A percentile compares a stretch with the other conserved stretches of the same genome.
Conservation (phyloP, 73 alveolate species). For the Blepharisma japonicum region DNA sequence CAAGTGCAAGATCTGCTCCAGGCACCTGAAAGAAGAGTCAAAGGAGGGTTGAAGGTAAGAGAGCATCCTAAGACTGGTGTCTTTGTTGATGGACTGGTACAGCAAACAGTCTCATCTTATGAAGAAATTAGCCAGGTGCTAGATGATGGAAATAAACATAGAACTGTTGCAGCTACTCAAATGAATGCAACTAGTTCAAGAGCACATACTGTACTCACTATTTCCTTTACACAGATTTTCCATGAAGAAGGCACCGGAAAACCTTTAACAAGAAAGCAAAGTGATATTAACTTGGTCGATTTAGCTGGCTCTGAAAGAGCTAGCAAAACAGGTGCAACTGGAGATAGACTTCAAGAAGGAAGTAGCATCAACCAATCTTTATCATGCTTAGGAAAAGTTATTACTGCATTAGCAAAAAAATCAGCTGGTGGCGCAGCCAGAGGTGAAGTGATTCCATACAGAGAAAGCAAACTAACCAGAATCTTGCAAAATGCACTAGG, state of each 20-base stretch:
- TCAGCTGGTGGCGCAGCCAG: slow-evolving; percentile 58
- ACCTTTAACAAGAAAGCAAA: slow-evolving; percentile 52
- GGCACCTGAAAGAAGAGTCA: slow-evolving; percentile 73
- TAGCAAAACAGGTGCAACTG: slow-evolving; percentile 86
- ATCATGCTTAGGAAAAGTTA: slow-evolving; percentile 80
- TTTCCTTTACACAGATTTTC: slow-evolving; percentile 61
- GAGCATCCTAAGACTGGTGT: slow-evolving; percentile 90
- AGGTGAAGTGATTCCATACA: slow-evolving; percentile 86
- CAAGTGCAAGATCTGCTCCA: slow-evolving; percentile 92
- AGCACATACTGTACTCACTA: slow-evolving; percentile 85
- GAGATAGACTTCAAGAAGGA: slow-evolving; percentile 89
- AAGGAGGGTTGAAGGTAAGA: slow-evolving; percentile 92
- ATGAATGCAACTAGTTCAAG: slow-evolving; percentile 91
- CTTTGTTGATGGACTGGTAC: slow-evolving; percentile 87
- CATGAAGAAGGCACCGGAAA: slow-evolving; percentile 33
- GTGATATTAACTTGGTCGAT: slow-evolving; percentile 95
- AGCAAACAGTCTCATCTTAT: slow-evolving; percentile 88
- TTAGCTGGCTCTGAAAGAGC: slow-evolving; percentile 98
- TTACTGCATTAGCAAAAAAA: slow-evolving; percentile 80
- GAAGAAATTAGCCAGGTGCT: slow-evolving; percentile 82
- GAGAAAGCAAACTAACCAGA: slow-evolving; percentile 93
- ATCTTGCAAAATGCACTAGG: slow-evolving; percentile 95
- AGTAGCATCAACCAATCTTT: slow-evolving; percentile 89
- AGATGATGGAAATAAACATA: slow-evolving; percentile 91
- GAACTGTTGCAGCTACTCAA: slow-evolving; percentile 91